Evolutionary conservation across 1,284 basidiomycete genomes (phyloP), one percentile per base, ranked within the genome.

Genomic region (Apiotrichum gracile): DNA sequence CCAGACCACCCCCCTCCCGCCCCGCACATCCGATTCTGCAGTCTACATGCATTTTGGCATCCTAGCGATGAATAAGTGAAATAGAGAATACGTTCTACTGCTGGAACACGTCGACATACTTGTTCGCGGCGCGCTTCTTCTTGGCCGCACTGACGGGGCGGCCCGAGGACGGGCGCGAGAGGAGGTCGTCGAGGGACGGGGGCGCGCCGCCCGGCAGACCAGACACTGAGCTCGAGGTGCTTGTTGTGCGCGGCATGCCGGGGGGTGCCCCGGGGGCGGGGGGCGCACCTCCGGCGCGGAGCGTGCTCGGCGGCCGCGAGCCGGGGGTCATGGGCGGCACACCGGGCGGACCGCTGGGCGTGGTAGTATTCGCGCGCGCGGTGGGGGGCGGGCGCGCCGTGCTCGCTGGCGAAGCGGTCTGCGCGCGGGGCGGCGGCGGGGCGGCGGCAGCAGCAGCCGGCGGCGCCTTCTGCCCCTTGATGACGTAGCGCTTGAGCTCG

Each of bases 401-500:
- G 37, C 73, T 67, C 14, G 79, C 82, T 1, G 91, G 91, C 12
- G 91, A 91, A 3, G 85, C 83, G 0, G 90, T 91, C 66, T 87
- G 85, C 2, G 87, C 82, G 37, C 88, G 79, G 5, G 85, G 81
- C 8, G 87, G 87, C 3, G 78, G 73, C 1, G 81, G 68, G 9
- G 84, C 70, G 33, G 79, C 73, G 1, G 66, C 39, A 9, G 77
- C 69, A 58, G 81, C 76, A 44, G 81, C 81, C 14, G 75, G 68
- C 27, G 80, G 82, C 54, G 77, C 79, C 80, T 70, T 62, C 29
- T 89, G 90, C 76, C 88, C 92, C 76, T 88, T 93, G 74, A 97
- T 93, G 21, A 98, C 86, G 96, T 96, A 99, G 58, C 87, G 83
- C 75, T 96, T 96, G 58, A 87, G 81, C 22, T 97, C 91, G 65